Conservation (phyloP, 495 filamentous ascomycete genomes). For the Podospora pseudopauciseta region DNA sequence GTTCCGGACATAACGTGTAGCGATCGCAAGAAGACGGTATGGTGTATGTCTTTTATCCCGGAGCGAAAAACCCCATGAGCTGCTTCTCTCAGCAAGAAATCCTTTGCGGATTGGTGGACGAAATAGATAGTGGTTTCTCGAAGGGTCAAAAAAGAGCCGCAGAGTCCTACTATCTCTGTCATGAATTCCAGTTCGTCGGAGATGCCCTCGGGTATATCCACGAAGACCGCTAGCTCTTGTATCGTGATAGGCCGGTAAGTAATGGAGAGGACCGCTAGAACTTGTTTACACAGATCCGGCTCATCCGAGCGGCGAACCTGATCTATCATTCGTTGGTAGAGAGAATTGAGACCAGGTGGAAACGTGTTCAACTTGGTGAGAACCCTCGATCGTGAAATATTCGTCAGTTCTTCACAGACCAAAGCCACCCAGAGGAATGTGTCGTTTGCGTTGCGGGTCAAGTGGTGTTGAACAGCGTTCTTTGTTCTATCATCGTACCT, state of each 20-base stretch:
- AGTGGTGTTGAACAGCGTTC: constrained; percentile 16
- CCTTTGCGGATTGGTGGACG: constrained; percentile 43
- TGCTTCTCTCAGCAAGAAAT: constrained; percentile 25
- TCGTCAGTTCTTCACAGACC: too few species aligned
- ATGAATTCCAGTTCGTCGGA: too few species aligned
- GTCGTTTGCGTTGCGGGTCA: constrained; percentile 3
- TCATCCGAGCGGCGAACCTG: too few species aligned
- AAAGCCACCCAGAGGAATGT: constrained; percentile 23
- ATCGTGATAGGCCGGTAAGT: too few species aligned
- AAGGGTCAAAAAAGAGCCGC: constrained; percentile 33
- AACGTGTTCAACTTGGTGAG: too few species aligned
- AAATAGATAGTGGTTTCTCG: constrained; percentile 30
- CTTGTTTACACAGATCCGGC: too few species aligned
- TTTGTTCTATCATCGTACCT: constrained; percentile 16
- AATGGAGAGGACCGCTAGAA: too few species aligned
- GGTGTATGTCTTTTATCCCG: not conserved
- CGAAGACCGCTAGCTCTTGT: too few species aligned
- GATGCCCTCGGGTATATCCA: too few species aligned
- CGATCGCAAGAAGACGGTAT: constrained; percentile 28
- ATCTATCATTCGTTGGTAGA: too few species aligned
- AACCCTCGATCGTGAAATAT: too few species aligned
- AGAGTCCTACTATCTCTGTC: not conserved
- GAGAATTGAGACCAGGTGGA: too few species aligned
- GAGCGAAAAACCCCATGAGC: not conserved
- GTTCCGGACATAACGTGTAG: constrained; percentile 23